Conservation (phyloP, 2,329 filamentous ascomycete species). For the Xylariaceae sp. region DNA sequence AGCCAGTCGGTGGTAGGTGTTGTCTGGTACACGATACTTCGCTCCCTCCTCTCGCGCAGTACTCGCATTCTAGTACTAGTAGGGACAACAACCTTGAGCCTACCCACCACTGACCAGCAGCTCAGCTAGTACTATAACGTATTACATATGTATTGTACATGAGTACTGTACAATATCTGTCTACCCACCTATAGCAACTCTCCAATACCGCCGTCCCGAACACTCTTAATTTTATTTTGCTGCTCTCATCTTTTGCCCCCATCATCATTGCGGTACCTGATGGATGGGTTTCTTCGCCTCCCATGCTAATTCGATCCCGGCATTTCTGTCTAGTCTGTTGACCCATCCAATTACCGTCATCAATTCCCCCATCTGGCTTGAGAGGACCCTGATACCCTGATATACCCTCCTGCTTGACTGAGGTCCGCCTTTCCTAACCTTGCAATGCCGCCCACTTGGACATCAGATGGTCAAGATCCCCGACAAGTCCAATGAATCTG, state of each 20-base stretch:
- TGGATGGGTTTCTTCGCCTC: slow-evolving; percentile 28
- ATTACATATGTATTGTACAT: slow-evolving; percentile 1
- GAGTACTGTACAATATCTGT: not conserved
- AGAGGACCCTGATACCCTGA: slow-evolving; percentile 39
- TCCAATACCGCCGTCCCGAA: not conserved
- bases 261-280: slow-evolving; percentile 18
- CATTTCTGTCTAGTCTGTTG: slow-evolving; percentile 25
- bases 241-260: not conserved
- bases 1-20: too few relatives aligned
- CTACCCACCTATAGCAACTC: not conserved
- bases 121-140: slow-evolving; percentile 5
- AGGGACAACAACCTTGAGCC: too few relatives aligned
- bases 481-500: slow-evolving; percentile 36
- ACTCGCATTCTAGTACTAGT: too few relatives aligned
- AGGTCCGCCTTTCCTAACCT: slow-evolving; percentile 27
- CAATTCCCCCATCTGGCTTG: slow-evolving; percentile 30
- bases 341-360: slow-evolving; percentile 31
- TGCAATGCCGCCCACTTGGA: slow-evolving; percentile 28
- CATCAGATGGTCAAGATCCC: slow-evolving; percentile 23
- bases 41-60: too few relatives aligned
- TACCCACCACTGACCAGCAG: too few relatives aligned
- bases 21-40: too few relatives aligned
- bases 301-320: slow-evolving; percentile 33
- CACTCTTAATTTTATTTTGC: too few relatives aligned
- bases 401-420: slow-evolving; percentile 34